phyloP scores from a whole-genome alignment of 2,329 filamentous ascomycete species.

The Hortaea werneckii region DNA sequence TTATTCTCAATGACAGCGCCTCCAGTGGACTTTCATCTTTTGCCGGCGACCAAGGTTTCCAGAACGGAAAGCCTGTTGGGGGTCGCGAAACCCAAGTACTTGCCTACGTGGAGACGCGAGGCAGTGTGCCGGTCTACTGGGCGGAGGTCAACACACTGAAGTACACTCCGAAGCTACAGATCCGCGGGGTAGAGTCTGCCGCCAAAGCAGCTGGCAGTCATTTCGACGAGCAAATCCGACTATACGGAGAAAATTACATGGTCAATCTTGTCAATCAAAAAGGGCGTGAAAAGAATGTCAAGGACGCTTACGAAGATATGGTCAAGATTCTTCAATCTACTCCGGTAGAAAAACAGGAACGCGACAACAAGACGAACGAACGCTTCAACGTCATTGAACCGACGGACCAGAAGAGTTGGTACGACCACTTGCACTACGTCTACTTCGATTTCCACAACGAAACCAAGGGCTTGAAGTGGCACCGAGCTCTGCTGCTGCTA shows the following conservation, averaged over 20 bases:
- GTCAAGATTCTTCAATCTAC: slow-evolving; percentile 64
- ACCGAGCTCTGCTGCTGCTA: slow-evolving; percentile 77
- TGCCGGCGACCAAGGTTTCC: slow-evolving; percentile 63
- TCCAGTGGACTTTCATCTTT: slow-evolving; percentile 67
- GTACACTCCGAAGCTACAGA: slow-evolving; percentile 83
- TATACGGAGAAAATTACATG: slow-evolving; percentile 94
- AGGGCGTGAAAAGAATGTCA: slow-evolving; percentile 78
- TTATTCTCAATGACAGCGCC: slow-evolving; percentile 75
- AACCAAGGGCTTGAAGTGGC: slow-evolving; percentile 89
- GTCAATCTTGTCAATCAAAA: slow-evolving; percentile 97
- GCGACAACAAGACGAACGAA: slow-evolving; percentile 56
- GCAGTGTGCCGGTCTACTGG: slow-evolving; percentile 94
- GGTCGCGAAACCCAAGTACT: slow-evolving; percentile 77
- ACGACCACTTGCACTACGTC: slow-evolving; percentile 84
- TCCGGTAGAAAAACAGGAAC: slow-evolving; percentile 54
- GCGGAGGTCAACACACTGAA: slow-evolving; percentile 87
- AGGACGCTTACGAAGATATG: slow-evolving; percentile 88
- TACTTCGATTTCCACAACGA: slow-evolving; percentile 99
- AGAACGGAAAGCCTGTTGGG: slow-evolving; percentile 57
- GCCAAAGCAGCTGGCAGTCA: slow-evolving; percentile 71
- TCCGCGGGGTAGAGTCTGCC: slow-evolving; percentile 74
- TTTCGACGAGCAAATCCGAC: slow-evolving; percentile 82
- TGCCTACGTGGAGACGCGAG: slow-evolving; percentile 91
- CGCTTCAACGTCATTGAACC: slow-evolving; percentile 73
- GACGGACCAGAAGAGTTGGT: slow-evolving; percentile 48